phyloP scores from a whole-genome alignment of 345 rosid genomes.

The Draba incana region DNA sequence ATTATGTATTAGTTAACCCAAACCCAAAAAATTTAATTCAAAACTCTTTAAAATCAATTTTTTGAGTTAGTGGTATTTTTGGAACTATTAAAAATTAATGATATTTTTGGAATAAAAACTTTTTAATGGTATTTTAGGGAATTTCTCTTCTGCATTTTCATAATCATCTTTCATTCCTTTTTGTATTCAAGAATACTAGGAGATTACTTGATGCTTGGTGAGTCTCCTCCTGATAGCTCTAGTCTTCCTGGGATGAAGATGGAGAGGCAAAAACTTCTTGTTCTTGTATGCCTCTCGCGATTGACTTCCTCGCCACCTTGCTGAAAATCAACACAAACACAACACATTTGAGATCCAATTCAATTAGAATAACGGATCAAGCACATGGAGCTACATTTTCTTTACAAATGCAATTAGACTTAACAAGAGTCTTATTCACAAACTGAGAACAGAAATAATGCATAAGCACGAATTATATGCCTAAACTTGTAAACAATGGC shows the following conservation, averaged over 20 bases:
- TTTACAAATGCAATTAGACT: neutral
- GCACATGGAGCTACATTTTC: neutral
- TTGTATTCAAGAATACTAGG: no score
- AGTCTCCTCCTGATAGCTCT: constrained; percentile 83
- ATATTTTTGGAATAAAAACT: no score
- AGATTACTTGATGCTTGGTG: constrained; percentile 45
- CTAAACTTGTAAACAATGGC: neutral
- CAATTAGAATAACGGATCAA: neutral
- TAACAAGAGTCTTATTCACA: neutral
- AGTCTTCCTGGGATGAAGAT: constrained; percentile 91
- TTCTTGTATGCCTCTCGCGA: constrained; percentile 81
- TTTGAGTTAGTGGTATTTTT: no score
- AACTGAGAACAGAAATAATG: no score
- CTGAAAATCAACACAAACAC: constrained; percentile 45
- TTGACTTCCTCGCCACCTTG: constrained; percentile 91
- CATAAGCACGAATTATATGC: neutral
- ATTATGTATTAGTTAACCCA: no score
- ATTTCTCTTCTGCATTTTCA: no score
- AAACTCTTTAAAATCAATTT: no score
- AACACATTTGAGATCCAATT: neutral
- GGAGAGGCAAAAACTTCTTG: constrained; percentile 83
- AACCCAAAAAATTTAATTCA: no score
- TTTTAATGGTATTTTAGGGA: no score
- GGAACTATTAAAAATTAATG: no score
- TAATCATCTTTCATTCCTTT: no score